Percentiles rank a stretch among this genome's conserved stretches.
These are phyloP conservation scores for Yamadazyma atmosphaerica DNA, from an alignment of 1,139 yeast species.

Conservation along the genomic window DNA sequence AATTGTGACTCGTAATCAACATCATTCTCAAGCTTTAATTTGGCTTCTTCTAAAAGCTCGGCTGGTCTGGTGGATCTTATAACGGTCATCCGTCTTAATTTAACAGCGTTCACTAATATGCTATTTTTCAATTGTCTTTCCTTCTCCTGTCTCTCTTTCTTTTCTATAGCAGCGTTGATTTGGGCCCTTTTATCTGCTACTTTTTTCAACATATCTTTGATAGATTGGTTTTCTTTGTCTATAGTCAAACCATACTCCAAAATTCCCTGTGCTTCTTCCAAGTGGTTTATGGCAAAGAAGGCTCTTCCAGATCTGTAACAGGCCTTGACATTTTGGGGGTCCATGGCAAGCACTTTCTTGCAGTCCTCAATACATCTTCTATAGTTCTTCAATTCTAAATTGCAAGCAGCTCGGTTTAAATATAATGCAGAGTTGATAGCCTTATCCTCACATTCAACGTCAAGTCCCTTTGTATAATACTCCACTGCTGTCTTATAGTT, in stretches of 20 bases:
- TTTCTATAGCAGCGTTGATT: slow-evolving; percentile 29
- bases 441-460: slow-evolving; percentile 58
- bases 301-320: slow-evolving; percentile 85
- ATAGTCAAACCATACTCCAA: slow-evolving; percentile 62
- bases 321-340: slow-evolving; percentile 78
- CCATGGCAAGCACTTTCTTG: slow-evolving; percentile 63
- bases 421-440: slow-evolving; percentile 61
- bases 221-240: slow-evolving; percentile 58
- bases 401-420: slow-evolving; percentile 89
- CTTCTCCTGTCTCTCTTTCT: slow-evolving; percentile 34
- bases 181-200: slow-evolving; percentile 41
- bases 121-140: slow-evolving; percentile 29
- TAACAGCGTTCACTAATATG: slow-evolving; percentile 53
- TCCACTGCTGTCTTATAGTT: slow-evolving; percentile 75
- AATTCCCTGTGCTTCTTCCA: slow-evolving; percentile 72
- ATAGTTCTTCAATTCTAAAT: slow-evolving; percentile 79
- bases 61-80: slow-evolving; percentile 53
- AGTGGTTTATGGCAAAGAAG: slow-evolving; percentile 61
- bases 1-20: slow-evolving; percentile 76
- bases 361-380: slow-evolving; percentile 88
- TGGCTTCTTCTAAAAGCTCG: slow-evolving; percentile 47
- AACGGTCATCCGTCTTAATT: slow-evolving; percentile 52
- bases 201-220: slow-evolving; percentile 42
- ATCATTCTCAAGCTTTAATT: slow-evolving; percentile 63
- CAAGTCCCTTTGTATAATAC: slow-evolving; percentile 78